Evolutionary conservation across 2,329 filamentous ascomycete genomes (phyloP).

Genomic region (Trichoderma guizhouense): DNA sequence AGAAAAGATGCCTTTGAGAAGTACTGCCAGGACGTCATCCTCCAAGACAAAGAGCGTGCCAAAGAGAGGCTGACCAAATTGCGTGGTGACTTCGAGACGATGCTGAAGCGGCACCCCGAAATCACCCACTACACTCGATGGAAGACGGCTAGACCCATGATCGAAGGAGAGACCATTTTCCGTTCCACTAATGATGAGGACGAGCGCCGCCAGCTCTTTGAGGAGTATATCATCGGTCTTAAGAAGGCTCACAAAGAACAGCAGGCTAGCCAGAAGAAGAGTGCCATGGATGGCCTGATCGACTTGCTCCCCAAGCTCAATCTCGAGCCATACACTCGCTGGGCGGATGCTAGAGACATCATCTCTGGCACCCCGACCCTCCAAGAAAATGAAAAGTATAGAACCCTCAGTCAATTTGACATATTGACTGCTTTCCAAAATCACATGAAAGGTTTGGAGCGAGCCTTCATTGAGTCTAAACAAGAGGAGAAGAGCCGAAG

Average conservation of each 20-base stretch:
- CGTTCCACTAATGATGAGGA: slow-evolving; percentile 82
- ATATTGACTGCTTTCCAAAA: slow-evolving; percentile 90
- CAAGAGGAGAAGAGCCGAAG: slow-evolving; percentile 84
- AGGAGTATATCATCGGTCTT: slow-evolving; percentile 85
- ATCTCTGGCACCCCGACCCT: slow-evolving; percentile 77
- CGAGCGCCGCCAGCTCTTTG: slow-evolving; percentile 85
- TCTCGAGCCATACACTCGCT: slow-evolving; percentile 89
- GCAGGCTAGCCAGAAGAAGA: slow-evolving; percentile 68
- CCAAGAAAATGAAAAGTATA: slow-evolving; percentile 79
- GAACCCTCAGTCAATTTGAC: slow-evolving; percentile 81
- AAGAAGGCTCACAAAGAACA: slow-evolving; percentile 76
- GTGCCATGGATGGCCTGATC: slow-evolving; percentile 79
- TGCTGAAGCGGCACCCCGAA: slow-evolving; percentile 94
- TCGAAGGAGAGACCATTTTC: slow-evolving; percentile 94
- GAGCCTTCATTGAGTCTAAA: slow-evolving; percentile 83
- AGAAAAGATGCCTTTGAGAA: slow-evolving; percentile 91
- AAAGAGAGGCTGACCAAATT: slow-evolving; percentile 91
- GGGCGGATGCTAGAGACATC: slow-evolving; percentile 82
- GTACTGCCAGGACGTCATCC: slow-evolving; percentile 83
- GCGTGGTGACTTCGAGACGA: slow-evolving; percentile 88
- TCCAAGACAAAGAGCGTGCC: slow-evolving; percentile 90
- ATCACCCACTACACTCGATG: slow-evolving; percentile 96
- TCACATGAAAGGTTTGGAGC: slow-evolving; percentile 89
- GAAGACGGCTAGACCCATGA: slow-evolving; percentile 92
- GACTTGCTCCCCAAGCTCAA: slow-evolving; percentile 75